Conservation (phyloP, 2,329 filamentous ascomycete genomes). For the Bipolaris cookei region DNA sequence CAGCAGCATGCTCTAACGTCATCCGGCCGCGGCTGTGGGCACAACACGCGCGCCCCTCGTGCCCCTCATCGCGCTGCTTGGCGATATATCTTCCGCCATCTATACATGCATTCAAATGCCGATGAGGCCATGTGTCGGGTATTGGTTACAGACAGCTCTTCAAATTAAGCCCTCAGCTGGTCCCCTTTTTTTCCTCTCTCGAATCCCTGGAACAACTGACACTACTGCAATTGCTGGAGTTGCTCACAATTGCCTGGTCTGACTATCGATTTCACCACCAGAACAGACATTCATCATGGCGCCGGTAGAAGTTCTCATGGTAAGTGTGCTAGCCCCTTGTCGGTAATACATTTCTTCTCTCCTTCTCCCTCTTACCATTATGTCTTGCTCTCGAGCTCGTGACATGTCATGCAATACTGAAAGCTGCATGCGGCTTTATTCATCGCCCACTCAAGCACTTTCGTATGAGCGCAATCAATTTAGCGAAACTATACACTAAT, state of each 20-base stretch:
- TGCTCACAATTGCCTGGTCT: conserved; percentile 9
- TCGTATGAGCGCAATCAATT: background rate
- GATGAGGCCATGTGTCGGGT: conserved; percentile 20
- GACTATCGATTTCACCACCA: background rate
- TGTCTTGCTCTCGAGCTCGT: conserved; percentile 10
- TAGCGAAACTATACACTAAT: conserved; percentile 17
- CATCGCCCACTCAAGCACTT: background rate
- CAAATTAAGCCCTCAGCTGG: conserved; percentile 12
- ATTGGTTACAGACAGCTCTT: conserved; percentile 12
- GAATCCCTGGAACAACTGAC: background rate
- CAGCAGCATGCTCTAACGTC: conserved; percentile 16
- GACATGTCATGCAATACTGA: conserved; percentile 16
- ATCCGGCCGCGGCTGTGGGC: conserved; percentile 41
- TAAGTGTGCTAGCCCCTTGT: conserved; percentile 28
- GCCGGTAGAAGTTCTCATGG: conserved; percentile 59
- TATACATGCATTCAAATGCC: conserved; percentile 31
- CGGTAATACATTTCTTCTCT: background rate
- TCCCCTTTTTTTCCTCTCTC: background rate
- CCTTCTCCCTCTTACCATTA: background rate
- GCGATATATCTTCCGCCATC: conserved; percentile 37
- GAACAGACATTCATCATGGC: conserved; percentile 49
- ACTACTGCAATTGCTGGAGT: conserved; percentile 1
- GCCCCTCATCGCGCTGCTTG: conserved; percentile 35
- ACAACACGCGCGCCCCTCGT: conserved; percentile 31
- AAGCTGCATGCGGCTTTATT: background rate